These are phyloP conservation scores for Rhodotorula taiwanensis DNA, from an alignment of 768 basidiomycete species.

Conservation along the genomic window DNA sequence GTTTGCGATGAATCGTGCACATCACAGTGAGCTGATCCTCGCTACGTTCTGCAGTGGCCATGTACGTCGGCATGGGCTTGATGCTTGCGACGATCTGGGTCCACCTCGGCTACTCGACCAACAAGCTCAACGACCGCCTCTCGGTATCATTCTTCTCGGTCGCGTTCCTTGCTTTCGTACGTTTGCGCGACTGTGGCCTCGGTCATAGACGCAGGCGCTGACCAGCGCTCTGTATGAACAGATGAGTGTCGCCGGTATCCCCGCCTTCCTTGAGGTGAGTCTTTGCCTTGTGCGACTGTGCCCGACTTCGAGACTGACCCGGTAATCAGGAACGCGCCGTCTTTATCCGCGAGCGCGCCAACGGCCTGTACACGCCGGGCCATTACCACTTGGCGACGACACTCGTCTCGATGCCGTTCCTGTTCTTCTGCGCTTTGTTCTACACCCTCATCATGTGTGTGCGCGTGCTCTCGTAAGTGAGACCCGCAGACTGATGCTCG, in stretches of 20 bases:
- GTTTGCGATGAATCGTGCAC: conserved; percentile 37
- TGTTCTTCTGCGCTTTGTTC: conserved; percentile 52
- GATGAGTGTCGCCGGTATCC: conserved; percentile 54
- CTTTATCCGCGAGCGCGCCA: conserved; percentile 55
- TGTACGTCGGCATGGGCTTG: conserved; percentile 42
- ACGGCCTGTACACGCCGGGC: conserved; percentile 55
- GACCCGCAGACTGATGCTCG: conserved; percentile 23
- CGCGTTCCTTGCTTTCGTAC: conserved; percentile 43
- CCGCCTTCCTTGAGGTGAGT: conserved; percentile 51
- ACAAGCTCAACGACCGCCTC: conserved; percentile 42
- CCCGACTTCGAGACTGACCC: not conserved
- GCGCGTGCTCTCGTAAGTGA: conserved; percentile 1
- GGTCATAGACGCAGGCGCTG: conserved; percentile 17
- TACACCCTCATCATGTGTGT: conserved; percentile 54
- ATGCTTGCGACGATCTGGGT: conserved; percentile 54
- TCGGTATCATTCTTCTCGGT: conserved; percentile 50
- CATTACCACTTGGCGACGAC: conserved; percentile 56
- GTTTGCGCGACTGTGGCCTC: not conserved
- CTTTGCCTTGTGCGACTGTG: not conserved
- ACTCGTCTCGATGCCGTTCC: conserved; percentile 54
- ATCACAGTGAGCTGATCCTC: not conserved
- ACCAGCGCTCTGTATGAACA: not conserved
- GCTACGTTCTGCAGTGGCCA: conserved; percentile 29
- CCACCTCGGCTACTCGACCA: conserved; percentile 39
- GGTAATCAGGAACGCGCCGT: conserved; percentile 50